These are phyloP conservation scores for Penicillium brevicompactum DNA, from an alignment of 2,329 filamentous ascomycete species.

Conservation along the genomic window DNA sequence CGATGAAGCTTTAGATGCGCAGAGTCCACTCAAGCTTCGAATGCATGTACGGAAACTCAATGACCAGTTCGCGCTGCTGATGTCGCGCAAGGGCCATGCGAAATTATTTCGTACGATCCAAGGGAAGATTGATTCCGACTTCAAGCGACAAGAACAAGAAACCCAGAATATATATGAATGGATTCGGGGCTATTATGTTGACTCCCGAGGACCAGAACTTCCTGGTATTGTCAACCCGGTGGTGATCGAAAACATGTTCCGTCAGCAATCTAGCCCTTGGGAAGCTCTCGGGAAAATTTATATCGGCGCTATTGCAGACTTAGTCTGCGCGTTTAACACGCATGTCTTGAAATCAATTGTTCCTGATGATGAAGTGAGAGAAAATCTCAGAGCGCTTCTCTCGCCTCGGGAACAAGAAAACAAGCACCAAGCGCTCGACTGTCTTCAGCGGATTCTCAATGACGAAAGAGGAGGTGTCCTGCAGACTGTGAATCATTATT, in stretches of 20 bases:
- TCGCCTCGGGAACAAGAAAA: slow-evolving; percentile 41
- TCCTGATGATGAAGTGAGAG: neutral
- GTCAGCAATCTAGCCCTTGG: slow-evolving; percentile 20
- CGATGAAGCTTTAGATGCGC: neutral
- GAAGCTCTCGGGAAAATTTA: slow-evolving; percentile 4
- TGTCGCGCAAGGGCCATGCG: slow-evolving; percentile 9
- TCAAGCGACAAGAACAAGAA: neutral
- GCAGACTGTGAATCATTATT: slow-evolving; percentile 56
- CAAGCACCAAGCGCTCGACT: slow-evolving; percentile 41
- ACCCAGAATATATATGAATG: slow-evolving; percentile 16
- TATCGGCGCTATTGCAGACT: neutral
- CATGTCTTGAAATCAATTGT: too few relatives aligned
- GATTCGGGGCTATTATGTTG: slow-evolving; percentile 20
- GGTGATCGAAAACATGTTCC: slow-evolving; percentile 22
- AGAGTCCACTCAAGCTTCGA: slow-evolving; percentile 18
- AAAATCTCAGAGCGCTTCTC: slow-evolving; percentile 8
- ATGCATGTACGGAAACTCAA: slow-evolving; percentile 17
- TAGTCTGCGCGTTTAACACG: neutral
- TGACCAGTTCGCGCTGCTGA: slow-evolving; percentile 13
- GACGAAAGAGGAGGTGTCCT: slow-evolving; percentile 52
- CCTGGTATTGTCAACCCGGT: slow-evolving; percentile 22
- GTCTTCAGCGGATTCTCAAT: slow-evolving; percentile 53
- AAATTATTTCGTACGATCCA: slow-evolving; percentile 11
- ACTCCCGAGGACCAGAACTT: slow-evolving; percentile 23
- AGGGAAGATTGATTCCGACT: slow-evolving; percentile 7